phyloP scores from a whole-genome alignment of 2,329 filamentous ascomycete genomes.

The Zymoseptoria ardabiliae region DNA sequence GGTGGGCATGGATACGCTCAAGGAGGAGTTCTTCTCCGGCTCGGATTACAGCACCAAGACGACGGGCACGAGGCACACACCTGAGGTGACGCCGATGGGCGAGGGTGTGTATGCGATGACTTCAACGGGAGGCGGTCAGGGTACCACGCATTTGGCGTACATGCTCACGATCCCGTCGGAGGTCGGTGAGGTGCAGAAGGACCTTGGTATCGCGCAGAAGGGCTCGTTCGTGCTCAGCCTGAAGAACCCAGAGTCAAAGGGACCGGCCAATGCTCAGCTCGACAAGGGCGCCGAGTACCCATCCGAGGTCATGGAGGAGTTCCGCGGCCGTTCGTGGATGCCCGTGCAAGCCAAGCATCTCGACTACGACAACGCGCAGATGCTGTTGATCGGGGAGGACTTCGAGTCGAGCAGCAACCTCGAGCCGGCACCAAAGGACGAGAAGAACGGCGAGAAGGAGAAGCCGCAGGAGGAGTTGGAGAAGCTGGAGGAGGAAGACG shows the following conservation, averaged over 20 bases:
- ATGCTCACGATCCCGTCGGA: slow-evolving; percentile 66
- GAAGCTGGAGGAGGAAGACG: slow-evolving; percentile 67
- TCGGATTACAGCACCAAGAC: slow-evolving; percentile 71
- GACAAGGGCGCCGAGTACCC: slow-evolving; percentile 63
- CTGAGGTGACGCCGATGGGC: slow-evolving; percentile 66
- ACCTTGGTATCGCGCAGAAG: slow-evolving; percentile 62
- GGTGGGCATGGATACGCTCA: slow-evolving; percentile 59
- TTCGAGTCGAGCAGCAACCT: slow-evolving; percentile 50
- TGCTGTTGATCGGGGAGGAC: slow-evolving; percentile 70
- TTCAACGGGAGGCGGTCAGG: slow-evolving; percentile 53
- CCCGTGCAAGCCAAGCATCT: slow-evolving; percentile 56
- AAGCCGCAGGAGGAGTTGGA: slow-evolving; percentile 65
- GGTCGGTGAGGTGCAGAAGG: slow-evolving; percentile 63
- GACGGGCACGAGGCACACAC: slow-evolving; percentile 57
- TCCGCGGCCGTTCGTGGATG: slow-evolving; percentile 65
- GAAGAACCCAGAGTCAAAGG: slow-evolving; percentile 67
- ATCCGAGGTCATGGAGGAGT: slow-evolving; percentile 66
- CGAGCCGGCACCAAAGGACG: slow-evolving; percentile 49
- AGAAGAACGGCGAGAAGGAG: slow-evolving; percentile 50
- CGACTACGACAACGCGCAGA: slow-evolving; percentile 66
- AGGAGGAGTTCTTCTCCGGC: slow-evolving; percentile 60
- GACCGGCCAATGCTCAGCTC: slow-evolving; percentile 57
- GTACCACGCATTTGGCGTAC: slow-evolving; percentile 66
- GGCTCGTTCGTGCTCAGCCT: slow-evolving; percentile 73
- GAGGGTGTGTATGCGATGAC: slow-evolving; percentile 83